A percentile compares a stretch with the other conserved stretches of the same genome.
These are phyloP conservation scores for Beverwykella pulmonaria DNA, from an alignment of 495 filamentous ascomycete species.

Conservation along the genomic window DNA sequence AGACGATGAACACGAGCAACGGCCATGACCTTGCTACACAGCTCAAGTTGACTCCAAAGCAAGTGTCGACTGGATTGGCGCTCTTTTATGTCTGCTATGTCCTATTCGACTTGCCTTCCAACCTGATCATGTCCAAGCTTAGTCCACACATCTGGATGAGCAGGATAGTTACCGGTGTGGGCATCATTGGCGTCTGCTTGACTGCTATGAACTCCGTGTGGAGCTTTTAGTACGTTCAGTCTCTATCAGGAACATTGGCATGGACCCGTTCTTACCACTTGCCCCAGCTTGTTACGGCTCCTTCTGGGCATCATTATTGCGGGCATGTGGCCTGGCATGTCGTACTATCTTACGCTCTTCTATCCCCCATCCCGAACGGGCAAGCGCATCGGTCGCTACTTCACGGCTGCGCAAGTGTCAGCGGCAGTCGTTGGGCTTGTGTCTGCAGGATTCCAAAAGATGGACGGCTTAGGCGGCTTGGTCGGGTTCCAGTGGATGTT, in stretches of 20 bases:
- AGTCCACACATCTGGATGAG: constrained; percentile 92
- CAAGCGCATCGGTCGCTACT: constrained; percentile 87
- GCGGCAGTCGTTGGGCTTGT: constrained; percentile 88
- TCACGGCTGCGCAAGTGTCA: constrained; percentile 85
- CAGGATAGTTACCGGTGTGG: constrained; percentile 84
- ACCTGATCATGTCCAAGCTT: constrained; percentile 82
- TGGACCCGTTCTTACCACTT: background rate
- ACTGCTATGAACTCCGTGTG: constrained; percentile 77
- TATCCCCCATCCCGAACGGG: constrained; percentile 85
- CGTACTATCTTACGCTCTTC: constrained; percentile 89
- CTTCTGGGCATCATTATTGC: constrained; percentile 85
- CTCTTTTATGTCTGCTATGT: constrained; percentile 93
- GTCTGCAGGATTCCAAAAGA: constrained; percentile 86
- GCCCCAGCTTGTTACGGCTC: constrained; percentile 70
- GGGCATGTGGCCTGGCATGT: constrained; percentile 95
- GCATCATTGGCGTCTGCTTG: constrained; percentile 80
- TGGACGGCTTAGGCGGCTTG: constrained; percentile 76
- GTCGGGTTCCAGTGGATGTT: constrained; percentile 97
- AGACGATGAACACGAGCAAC: constrained; percentile 78
- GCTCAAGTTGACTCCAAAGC: constrained; percentile 66
- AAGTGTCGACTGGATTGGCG: constrained; percentile 80
- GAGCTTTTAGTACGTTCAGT: constrained; percentile 73
- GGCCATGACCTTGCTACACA: constrained; percentile 70
- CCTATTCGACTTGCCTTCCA: constrained; percentile 84
- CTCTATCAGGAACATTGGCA: background rate